Evolutionary conservation across 352 stramenopile species (phyloP).

Genomic region (Globisporangium cylindrosporum): DNA sequence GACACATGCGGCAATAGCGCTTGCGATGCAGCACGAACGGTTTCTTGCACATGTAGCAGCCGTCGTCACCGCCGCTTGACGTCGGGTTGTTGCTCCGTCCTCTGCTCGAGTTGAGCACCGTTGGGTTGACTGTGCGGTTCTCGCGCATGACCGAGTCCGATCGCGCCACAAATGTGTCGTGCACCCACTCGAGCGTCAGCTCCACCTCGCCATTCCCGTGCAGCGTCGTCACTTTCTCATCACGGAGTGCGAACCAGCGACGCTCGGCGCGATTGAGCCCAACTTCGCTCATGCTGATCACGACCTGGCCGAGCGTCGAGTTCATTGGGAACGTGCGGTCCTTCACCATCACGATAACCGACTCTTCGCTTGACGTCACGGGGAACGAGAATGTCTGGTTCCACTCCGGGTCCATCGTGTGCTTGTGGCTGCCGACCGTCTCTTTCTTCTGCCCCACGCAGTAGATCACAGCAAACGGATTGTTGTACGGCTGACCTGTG

Average conservation of each 20-base stretch:
- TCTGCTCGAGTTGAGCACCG: slow-evolving; percentile 17
- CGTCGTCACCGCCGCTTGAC: slow-evolving; percentile 36
- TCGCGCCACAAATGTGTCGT: slow-evolving; percentile 87
- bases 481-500: slow-evolving; percentile 86
- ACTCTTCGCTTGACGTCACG: slow-evolving; percentile 69
- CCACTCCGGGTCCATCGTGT: slow-evolving; percentile 89
- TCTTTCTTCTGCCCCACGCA: slow-evolving; percentile 87
- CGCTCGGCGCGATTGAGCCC: slow-evolving; percentile 76
- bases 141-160: slow-evolving; percentile 83
- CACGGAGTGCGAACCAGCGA: slow-evolving; percentile 74
- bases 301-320: slow-evolving; percentile 70
- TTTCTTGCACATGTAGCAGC: slow-evolving; percentile 81
- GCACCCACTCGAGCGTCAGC: slow-evolving; percentile 87
- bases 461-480: slow-evolving; percentile 75
- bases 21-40: slow-evolving; percentile 78
- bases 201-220: slow-evolving; percentile 86
- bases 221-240: slow-evolving; percentile 56
- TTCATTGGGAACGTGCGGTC: slow-evolving; percentile 75
- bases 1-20: slow-evolving; percentile 84
- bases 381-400: slow-evolving; percentile 90
- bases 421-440: slow-evolving; percentile 82
- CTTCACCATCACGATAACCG: slow-evolving; percentile 69
- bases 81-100: slow-evolving; percentile 16
- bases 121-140: slow-evolving; percentile 37
- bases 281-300: slow-evolving; percentile 77